phyloP scores from a whole-genome alignment of 129 eudicot species.

The Flaveria ramosissima region DNA sequence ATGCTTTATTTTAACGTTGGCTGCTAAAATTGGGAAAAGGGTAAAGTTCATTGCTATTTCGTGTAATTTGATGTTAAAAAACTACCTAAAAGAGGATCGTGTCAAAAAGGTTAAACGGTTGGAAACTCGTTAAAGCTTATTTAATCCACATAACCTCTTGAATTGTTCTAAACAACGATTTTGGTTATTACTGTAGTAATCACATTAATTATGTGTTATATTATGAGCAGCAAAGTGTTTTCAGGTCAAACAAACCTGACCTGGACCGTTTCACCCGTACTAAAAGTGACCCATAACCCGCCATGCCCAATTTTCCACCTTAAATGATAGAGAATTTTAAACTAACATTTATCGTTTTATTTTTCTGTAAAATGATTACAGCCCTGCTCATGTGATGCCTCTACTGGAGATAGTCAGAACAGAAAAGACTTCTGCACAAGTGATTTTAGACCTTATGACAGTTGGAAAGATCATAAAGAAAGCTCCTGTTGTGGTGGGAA shows the following conservation, averaged over 20 bases:
- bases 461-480: constrained; percentile 85
- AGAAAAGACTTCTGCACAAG: constrained; percentile 95
- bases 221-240: not conserved
- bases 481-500: constrained; percentile 91
- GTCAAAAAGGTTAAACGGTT: not conserved
- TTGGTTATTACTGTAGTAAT: not conserved
- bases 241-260: not conserved
- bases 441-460: constrained; percentile 82
- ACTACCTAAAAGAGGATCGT: not conserved
- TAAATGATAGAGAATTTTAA: not conserved
- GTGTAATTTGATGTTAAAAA: not conserved
- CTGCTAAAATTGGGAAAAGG: too few species aligned
- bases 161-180: not conserved
- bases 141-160: not conserved
- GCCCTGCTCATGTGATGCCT: constrained; percentile 98
- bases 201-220: not conserved
- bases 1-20: too few species aligned
- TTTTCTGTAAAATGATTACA: constrained; percentile 36
- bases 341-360: constrained; percentile 18
- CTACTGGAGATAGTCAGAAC: constrained; percentile 90
- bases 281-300: not conserved
- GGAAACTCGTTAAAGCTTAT: not conserved
- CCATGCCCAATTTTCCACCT: not conserved
- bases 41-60: not conserved
- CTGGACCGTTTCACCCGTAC: not conserved